Base-by-base conservation (phyloP, 2,329 filamentous ascomycete species). In the Diaporthe vaccinii region DNA sequence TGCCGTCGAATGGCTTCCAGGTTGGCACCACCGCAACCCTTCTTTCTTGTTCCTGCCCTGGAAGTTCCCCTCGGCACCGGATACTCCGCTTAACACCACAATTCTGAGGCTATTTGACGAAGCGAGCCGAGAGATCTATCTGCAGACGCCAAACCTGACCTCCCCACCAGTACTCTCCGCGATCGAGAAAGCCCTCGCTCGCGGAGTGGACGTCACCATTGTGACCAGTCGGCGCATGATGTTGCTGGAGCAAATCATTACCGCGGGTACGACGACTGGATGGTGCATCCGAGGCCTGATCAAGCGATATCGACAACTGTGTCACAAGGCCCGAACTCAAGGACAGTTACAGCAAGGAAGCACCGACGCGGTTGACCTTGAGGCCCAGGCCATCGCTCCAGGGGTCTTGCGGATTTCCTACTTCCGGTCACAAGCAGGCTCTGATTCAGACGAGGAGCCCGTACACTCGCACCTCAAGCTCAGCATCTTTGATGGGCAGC, bases 131-230 rank as follows among this genome's bases (percentile, higher is more conserved):
- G 86, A 84, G 22, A 91, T 97, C 72, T 92, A 91, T 75, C 88
- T 97, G 4, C 90, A 95, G 78, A 95, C 94, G 0, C 95, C 95
- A 0, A 97, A 97, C 74, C 81, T 97, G 2, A 97, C 95, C 0
- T 91, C 91, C 0, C 86, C 87, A 65, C 88, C 93, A 0, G 91
- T 94, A 0, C 84, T 95, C 0, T 83, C 88, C 0, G 91, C 89
- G 0, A 82, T 97, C 0, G 78, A 93, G 0, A 84, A 84, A 0
- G 93, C 93, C 0, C 84, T 96, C 0, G 78, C 84, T 4, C 88
- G 93, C 1, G 93, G 94, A 1, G 89, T 97, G 15, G 83, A 93
- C 72, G 90, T 97, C 1, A 86, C 86, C 10, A 88, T 96, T 58
- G 86, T 93, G 9, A 95, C 93, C 0, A 92, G 91, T 78, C 88